Evolutionary conservation across 2,329 filamentous ascomycete species (phyloP).

Genomic region (Chrysoporthe austroafricana): DNA sequence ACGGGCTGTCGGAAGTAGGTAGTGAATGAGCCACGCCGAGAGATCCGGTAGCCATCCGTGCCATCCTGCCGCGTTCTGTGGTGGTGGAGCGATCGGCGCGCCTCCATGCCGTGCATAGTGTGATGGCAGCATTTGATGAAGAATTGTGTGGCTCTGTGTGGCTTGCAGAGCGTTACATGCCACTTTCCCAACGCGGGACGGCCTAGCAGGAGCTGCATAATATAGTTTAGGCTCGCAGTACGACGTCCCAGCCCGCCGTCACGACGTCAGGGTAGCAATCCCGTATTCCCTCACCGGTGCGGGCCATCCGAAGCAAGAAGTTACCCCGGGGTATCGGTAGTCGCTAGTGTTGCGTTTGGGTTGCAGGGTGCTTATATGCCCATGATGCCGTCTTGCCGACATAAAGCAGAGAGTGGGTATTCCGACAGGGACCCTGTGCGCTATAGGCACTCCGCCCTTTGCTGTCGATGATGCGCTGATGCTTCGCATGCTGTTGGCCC

Average conservation of each 20-base stretch:
- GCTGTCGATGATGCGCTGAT: too few species aligned
- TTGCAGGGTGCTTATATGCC: too few species aligned
- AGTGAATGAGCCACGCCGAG: background rate
- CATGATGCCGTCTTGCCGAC: too few species aligned
- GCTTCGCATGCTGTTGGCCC: too few species aligned
- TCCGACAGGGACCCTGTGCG: too few species aligned
- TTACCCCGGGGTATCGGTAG: too few species aligned
- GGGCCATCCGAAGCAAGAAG: background rate
- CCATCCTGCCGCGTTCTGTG: too few species aligned
- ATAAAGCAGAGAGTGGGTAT: too few species aligned
- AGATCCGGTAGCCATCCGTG: background rate
- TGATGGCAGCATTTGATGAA: background rate
- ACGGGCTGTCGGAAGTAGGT: background rate
- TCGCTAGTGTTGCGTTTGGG: too few species aligned
- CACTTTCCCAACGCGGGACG: background rate
- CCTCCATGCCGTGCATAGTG: too few species aligned
- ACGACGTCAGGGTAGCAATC: background rate
- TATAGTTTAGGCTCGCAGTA: background rate
- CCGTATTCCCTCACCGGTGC: background rate
- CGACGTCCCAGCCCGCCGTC: background rate
- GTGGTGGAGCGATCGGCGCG: too few species aligned
- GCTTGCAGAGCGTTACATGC: constrained; percentile 25
- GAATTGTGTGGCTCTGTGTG: constrained; percentile 16
- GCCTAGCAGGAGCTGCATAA: background rate
- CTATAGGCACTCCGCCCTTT: too few species aligned